Evolutionary conservation across 192 early-diverging fungal genomes (phyloP).

Genomic region (Rhizophagus clarus): DNA sequence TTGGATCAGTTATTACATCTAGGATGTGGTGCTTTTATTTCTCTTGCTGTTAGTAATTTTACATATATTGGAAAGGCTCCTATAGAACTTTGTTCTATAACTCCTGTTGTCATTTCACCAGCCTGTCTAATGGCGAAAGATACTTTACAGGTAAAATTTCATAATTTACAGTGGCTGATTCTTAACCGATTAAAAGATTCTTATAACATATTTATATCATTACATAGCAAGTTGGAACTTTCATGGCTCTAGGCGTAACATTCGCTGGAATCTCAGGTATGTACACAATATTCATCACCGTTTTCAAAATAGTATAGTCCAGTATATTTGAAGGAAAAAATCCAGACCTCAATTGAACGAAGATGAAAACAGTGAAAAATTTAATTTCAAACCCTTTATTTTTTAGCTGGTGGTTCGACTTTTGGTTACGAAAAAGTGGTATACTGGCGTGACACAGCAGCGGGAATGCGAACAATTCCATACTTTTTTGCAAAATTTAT

Average conservation of each 20-base stretch:
- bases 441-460: constrained; percentile 63
- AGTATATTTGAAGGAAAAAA: no score
- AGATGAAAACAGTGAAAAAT: no score
- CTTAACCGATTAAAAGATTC: constrained; percentile 39
- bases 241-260: constrained; percentile 57
- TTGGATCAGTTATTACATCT: constrained; percentile 60
- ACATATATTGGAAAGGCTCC: constrained; percentile 57
- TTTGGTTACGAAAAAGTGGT: constrained; percentile 68
- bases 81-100: constrained; percentile 44
- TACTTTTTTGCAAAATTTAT: constrained; percentile 65
- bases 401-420: constrained; percentile 51
- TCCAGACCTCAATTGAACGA: no score
- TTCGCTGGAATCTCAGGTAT: constrained; percentile 60
- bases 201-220: not conserved
- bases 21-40: constrained; percentile 56
- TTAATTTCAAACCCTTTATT: not conserved
- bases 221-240: constrained; percentile 50
- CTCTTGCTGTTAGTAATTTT: constrained; percentile 48
- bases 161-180: constrained; percentile 34
- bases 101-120: constrained; percentile 32
- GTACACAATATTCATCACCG: no score
- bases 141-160: constrained; percentile 22
- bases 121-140: not conserved
- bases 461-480: constrained; percentile 60
- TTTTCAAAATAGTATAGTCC: no score